Evolutionary conservation across 306 rosid species (phyloP).

Genomic region (Luffa aegyptiaca): DNA sequence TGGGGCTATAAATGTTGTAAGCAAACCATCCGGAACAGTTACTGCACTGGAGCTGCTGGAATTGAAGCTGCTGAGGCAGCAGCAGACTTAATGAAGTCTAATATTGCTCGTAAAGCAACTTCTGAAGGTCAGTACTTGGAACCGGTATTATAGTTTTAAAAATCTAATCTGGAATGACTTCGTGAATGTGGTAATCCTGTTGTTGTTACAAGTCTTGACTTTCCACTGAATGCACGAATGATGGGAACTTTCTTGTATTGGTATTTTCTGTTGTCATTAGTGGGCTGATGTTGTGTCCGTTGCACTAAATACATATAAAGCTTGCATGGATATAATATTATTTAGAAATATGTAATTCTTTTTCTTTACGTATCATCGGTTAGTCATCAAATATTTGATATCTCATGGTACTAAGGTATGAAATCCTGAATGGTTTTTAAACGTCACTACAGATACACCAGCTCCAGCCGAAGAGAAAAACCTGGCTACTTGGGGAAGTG

Average conservation of each 20-base stretch:
- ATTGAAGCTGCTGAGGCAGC: conserved; percentile 44
- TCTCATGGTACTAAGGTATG: background rate
- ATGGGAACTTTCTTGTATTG: background rate
- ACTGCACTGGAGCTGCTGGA: conserved; percentile 49
- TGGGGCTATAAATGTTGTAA: conserved; percentile 64
- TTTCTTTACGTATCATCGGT: background rate
- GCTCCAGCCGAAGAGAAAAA: conserved; percentile 38
- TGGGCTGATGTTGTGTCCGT: background rate
- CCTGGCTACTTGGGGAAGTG: conserved; percentile 55
- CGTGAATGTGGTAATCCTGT: background rate
- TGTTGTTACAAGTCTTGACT: background rate
- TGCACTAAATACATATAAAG: background rate
- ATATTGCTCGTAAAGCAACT: conserved; percentile 46
- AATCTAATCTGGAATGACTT: background rate
- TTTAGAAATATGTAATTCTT: too few species aligned
- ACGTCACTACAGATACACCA: conserved; percentile 24
- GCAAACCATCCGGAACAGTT: conserved; percentile 38
- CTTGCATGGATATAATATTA: background rate
- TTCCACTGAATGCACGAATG: background rate
- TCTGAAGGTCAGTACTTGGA: conserved; percentile 28
- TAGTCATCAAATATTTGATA: background rate
- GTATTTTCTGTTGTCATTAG: background rate
- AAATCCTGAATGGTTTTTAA: background rate
- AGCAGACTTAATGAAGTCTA: conserved; percentile 40
- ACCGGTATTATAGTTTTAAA: background rate